phyloP scores from a whole-genome alignment of 805 yeast species.

The Myxozyma sirexii region DNA sequence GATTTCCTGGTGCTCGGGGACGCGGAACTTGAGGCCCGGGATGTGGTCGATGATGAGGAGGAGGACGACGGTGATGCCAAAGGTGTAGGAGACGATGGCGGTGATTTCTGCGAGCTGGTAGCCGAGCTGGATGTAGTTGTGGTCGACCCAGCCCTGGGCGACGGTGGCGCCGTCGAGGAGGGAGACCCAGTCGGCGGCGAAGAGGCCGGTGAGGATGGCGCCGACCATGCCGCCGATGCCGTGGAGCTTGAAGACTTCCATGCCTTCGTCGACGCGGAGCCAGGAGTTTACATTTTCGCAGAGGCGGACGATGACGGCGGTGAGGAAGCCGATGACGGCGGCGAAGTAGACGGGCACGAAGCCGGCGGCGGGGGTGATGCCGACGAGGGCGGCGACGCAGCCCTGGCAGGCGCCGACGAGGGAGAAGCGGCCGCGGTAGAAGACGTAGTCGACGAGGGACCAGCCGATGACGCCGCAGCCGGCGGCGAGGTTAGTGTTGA shows the following conservation, averaged over 20 bases:
- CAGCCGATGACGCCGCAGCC: constrained; percentile 90
- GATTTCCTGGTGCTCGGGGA: constrained; percentile 83
- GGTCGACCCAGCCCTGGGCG: constrained; percentile 79
- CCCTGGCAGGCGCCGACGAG: constrained; percentile 95
- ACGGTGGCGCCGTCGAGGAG: constrained; percentile 59
- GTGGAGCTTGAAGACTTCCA: constrained; percentile 90
- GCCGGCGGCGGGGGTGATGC: constrained; percentile 97
- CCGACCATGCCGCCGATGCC: constrained; percentile 90
- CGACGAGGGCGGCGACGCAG: constrained; percentile 89
- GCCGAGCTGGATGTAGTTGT: constrained; percentile 79
- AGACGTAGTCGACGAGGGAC: constrained; percentile 77
- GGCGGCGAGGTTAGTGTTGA: constrained; percentile 93
- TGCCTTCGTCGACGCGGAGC: constrained; percentile 85
- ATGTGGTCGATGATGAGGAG: constrained; percentile 68
- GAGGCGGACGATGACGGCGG: constrained; percentile 32
- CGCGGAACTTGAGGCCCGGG: constrained; percentile 80
- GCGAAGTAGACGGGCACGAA: constrained; percentile 91
- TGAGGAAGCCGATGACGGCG: constrained; percentile 74
- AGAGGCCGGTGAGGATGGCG: constrained; percentile 81
- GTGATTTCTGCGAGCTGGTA: constrained; percentile 81
- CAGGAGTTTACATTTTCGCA: constrained; percentile 43
- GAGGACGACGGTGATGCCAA: constrained; percentile 69
- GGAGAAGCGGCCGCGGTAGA: constrained; percentile 75
- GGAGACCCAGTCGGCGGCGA: constrained; percentile 85
- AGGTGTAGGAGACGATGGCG: constrained; percentile 75